Conservation (phyloP, 805 yeast species). For the Torulaspora gathmanii region DNA sequence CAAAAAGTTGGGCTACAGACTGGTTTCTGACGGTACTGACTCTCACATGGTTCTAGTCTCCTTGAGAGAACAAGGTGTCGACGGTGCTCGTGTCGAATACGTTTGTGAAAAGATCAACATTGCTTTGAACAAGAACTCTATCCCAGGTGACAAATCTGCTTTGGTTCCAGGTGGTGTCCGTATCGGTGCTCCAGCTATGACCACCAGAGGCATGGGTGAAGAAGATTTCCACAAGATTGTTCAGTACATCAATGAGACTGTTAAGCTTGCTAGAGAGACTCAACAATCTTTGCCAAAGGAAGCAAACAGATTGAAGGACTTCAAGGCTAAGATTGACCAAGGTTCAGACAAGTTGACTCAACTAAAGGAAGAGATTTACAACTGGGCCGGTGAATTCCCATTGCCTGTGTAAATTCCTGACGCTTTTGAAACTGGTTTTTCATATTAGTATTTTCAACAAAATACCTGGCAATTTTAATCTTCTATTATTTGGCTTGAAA, state of each 20-base stretch:
- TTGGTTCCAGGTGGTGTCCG: conserved; percentile 96
- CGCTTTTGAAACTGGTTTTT: conserved; percentile 8
- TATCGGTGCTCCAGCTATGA: conserved; percentile 98
- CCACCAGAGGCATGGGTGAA: conserved; percentile 92
- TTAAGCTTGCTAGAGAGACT: conserved; percentile 64
- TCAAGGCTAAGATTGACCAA: conserved; percentile 73
- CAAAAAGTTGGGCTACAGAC: conserved; percentile 63
- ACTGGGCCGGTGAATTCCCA: conserved; percentile 91
- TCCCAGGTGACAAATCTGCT: conserved; percentile 97
- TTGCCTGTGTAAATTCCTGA: conserved; percentile 44
- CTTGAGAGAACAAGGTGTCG: conserved; percentile 83
- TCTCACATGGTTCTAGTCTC: conserved; percentile 92
- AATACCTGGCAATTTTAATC: conserved; percentile 5
- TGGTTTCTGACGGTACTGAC: conserved; percentile 94
- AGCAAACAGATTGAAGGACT: conserved; percentile 93
- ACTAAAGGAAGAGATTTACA: conserved; percentile 71
- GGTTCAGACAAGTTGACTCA: conserved; percentile 64
- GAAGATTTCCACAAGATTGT: conserved; percentile 79
- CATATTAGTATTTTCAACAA: conserved; percentile 19
- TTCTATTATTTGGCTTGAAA: conserved; percentile 4
- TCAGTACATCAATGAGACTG: conserved; percentile 74
- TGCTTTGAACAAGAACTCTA: conserved; percentile 95
- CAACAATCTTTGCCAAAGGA: conserved; percentile 82
- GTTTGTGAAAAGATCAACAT: conserved; percentile 91
- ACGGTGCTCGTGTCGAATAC: conserved; percentile 95